Evolutionary conservation across 2,329 filamentous ascomycete species (phyloP), one percentile per base, ranked within the genome.

Genomic region (Pseudocercospora musae): DNA sequence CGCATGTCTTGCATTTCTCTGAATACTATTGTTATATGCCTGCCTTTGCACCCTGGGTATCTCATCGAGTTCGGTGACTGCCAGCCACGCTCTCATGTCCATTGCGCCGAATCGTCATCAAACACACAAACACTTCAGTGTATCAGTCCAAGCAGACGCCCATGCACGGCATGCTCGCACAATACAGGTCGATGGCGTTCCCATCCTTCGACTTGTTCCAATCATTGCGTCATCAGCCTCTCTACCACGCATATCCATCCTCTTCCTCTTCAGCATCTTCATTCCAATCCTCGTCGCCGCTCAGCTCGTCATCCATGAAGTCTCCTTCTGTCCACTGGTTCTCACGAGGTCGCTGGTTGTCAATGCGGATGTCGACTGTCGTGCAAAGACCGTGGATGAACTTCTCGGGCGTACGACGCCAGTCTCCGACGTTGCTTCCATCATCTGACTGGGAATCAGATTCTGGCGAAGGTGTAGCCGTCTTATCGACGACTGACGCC

Each of bases 331-430:
- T 83, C 66, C 83, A 90, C 64, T 89, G 86, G 23, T 83, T 78
- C 76, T 92, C 90, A 2, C 82, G 82, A 4, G 87, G 87, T 63
- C 91, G 87, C 71, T 90, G 84, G 72, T 93, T 93, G 75, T 93
- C 90, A 67, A 93, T 87, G 49, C 85, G 79, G 48, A 93, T 83
- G 63, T 89, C 84, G 18, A 93, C 89, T 5, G 86, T 81, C 44
- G 87, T 82, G 70, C 90, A 94, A 67, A 88, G 81, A 1, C 89
- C 89, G 64, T 93, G 90, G 25, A 88, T 76, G 61, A 81, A 81
- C 0, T 63, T 66, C 52, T 74, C 71, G 3, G 63, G 64, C 42
- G 59, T 59, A 57, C 65, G 68, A 42, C 69, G 64, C 67, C 68
- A 68, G 10, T 79, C 75, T 44, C 72, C 74, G 13, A 70, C 74